Evolutionary conservation across 2,329 filamentous ascomycete species (phyloP).

Genomic region (Botrytis paeoniae): DNA sequence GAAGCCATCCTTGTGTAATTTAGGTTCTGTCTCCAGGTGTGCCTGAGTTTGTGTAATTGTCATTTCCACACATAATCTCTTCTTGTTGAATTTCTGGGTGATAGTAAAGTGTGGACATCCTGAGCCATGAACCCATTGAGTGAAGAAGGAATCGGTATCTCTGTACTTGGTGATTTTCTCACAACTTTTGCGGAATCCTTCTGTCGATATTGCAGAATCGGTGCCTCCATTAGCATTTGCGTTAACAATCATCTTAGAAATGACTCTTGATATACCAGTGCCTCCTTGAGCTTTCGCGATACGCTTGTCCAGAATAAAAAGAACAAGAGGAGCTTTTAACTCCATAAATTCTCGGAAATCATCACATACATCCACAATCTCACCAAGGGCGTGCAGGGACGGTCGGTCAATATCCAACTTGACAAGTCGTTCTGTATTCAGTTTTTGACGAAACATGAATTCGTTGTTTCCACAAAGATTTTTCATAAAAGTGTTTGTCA

Average conservation of each 20-base stretch:
- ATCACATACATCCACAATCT: conserved; percentile 72
- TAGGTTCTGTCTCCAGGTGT: conserved; percentile 47
- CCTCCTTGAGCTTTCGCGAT: conserved; percentile 85
- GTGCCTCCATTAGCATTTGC: conserved; percentile 77
- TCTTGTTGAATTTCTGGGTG: conserved; percentile 93
- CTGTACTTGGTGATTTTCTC: conserved; percentile 86
- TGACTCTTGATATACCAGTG: conserved; percentile 73
- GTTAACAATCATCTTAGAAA: conserved; percentile 81
- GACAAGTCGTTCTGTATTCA: conserved; percentile 76
- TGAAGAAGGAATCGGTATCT: conserved; percentile 80
- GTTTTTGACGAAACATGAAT: conserved; percentile 86
- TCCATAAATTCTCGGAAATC: conserved; percentile 89
- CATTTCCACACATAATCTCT: conserved; percentile 91
- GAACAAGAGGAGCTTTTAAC: conserved; percentile 83
- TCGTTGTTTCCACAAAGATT: conserved; percentile 92
- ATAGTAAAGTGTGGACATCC: conserved; percentile 88
- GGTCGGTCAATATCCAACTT: conserved; percentile 79
- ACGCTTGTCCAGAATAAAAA: conserved; percentile 90
- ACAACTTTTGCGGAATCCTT: conserved; percentile 76
- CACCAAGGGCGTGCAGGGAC: conserved; percentile 76
- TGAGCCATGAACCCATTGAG: conserved; percentile 85
- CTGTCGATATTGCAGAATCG: conserved; percentile 66
- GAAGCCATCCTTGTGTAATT: conserved; percentile 70
- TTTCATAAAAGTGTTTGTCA: conserved; percentile 91
- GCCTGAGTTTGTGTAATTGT: conserved; percentile 72